Evolutionary conservation across 83 land plant genomes (phyloP), one percentile per base, ranked within the genome.

Genomic region (Thuja plicata): DNA sequence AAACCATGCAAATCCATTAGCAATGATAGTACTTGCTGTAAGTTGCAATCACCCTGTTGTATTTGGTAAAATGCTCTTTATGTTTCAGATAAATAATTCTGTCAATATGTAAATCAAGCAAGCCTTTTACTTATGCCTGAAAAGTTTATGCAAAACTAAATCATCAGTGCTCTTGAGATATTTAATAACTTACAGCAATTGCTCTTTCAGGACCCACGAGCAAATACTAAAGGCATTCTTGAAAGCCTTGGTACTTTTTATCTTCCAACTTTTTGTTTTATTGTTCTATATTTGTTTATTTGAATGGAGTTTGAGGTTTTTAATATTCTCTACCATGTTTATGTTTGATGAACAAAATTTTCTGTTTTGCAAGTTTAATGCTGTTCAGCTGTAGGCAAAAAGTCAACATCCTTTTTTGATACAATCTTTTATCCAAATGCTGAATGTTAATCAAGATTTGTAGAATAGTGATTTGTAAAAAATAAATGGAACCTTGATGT

Each of bases 1-100:
- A 41, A 89, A 79, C 24, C 46, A 52, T 70, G 55, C 87, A 16
- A 88, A 91, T 43, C 94, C 94, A 11, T 81, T 38, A 46, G 92
- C 85, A 52, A 87, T 93, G n/a, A 55, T 93, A 8, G 52, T 93
- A 46, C 89, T 93, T 85, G 89, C 90, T 27, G 95, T 93, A 73
- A 87, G 92, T 86, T 60, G 76, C 13, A 1, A 46, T 55, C 37
- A 5, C 86, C 5, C 83, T 46, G 41, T 17, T 40, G 24, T 86
- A n/a, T 45, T 86, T 54, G 50, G 41, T 87, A 13, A 84, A 24
- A 19, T 80, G 24, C 0, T 8, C 41, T 41, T 54, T 76, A 41
- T 48, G 6, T 37, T 74, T 74, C 5, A 35, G 78, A 74, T 30
- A 32, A 74, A 74, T 3, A 2, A 35, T 74, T 32, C 12, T 74